These are phyloP conservation scores for Epichloe sylvatica DNA, from an alignment of 2,329 filamentous ascomycete genomes.

Conservation along the genomic window DNA sequence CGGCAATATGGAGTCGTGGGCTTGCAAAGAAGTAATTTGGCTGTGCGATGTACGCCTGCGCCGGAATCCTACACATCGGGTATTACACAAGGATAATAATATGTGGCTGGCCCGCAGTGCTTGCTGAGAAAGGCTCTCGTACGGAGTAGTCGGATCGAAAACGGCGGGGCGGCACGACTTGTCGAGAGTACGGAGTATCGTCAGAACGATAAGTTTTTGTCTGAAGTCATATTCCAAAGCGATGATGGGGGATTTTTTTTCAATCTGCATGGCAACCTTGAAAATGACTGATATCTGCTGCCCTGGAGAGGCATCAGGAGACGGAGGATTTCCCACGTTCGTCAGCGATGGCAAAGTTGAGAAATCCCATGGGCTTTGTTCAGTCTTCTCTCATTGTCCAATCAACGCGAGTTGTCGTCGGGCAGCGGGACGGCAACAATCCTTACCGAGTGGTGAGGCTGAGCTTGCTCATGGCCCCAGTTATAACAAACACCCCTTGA, in stretches of 20 bases:
- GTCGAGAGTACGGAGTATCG: too few species aligned
- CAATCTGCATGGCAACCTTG: too few species aligned
- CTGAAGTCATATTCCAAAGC: too few species aligned
- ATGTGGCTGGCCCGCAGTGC: neutral
- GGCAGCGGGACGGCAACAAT: too few species aligned
- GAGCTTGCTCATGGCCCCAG: neutral
- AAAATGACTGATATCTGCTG: too few species aligned
- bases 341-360: slow-evolving; percentile 2
- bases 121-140: neutral
- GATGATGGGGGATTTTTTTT: too few species aligned
- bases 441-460: neutral
- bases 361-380: slow-evolving; percentile 1
- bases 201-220: too few species aligned
- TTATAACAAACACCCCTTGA: too few species aligned
- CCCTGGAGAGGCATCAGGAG: neutral
- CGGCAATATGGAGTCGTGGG: neutral
- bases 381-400: too few species aligned
- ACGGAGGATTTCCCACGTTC: neutral
- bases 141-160: neutral
- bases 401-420: too few species aligned
- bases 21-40: neutral
- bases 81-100: neutral
- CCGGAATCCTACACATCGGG: neutral
- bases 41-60: neutral
- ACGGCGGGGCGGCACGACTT: too few species aligned